These are phyloP conservation scores for Aspergillus hiratsukae DNA, from an alignment of 2,329 filamentous ascomycete species.

Conservation along the genomic window DNA sequence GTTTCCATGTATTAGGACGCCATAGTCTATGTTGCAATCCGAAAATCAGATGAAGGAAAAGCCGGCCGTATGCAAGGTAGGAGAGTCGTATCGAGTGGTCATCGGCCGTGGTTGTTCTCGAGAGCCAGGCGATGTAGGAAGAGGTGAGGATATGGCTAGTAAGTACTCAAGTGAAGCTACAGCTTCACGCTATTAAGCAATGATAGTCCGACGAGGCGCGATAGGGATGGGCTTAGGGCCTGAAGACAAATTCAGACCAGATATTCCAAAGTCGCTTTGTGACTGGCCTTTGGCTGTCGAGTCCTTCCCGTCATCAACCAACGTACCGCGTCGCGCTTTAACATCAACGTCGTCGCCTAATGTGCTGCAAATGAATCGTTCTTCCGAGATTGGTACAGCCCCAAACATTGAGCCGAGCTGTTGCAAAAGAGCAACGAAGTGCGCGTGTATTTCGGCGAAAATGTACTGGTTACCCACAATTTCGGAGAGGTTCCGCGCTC, in stretches of 20 bases:
- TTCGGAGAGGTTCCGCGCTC: conserved; percentile 54
- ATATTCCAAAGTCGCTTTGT: conserved; percentile 28
- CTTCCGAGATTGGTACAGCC: conserved; percentile 39
- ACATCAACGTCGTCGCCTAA: conserved; percentile 26
- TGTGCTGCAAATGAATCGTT: conserved; percentile 39
- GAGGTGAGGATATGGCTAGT: neutral
- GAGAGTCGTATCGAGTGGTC: neutral
- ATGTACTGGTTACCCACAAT: conserved; percentile 57
- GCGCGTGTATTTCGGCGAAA: conserved; percentile 54
- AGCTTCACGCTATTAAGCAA: conserved; percentile 24
- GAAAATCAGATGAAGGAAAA: conserved; percentile 3
- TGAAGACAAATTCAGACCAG: conserved; percentile 30
- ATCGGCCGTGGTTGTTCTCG: neutral
- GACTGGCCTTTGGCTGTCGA: conserved; percentile 13
- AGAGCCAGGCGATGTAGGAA: neutral
- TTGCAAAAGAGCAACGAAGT: conserved; percentile 50
- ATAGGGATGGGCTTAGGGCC: conserved; percentile 37
- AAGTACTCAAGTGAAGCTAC: neutral
- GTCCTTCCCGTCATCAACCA: conserved; percentile 17
- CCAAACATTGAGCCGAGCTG: conserved; percentile 45
- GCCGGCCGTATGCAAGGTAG: neutral
- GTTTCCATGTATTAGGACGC: conserved; percentile 16
- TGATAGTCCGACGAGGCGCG: conserved; percentile 30
- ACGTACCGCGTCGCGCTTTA: conserved; percentile 19
- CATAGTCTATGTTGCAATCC: conserved; percentile 20